A percentile compares a stretch with the other conserved stretches of the same genome.
phyloP scores from a whole-genome alignment of 2,329 filamentous ascomycete species.

The Pseudovirgaria hyperparasitica region DNA sequence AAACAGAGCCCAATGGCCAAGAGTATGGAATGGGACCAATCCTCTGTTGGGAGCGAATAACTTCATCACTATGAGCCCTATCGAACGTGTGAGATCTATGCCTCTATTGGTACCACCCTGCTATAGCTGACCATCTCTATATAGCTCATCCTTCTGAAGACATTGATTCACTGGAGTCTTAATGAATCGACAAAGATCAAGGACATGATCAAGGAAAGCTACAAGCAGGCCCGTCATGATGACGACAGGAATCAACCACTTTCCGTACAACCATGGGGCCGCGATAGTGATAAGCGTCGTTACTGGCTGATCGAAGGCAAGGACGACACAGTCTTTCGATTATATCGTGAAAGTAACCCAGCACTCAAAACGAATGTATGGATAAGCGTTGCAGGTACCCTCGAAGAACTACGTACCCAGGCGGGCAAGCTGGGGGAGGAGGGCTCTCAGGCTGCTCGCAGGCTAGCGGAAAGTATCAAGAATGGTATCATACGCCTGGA shows the following conservation, averaged over 20 bases:
- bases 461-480: conserved; percentile 63
- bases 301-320: conserved; percentile 91
- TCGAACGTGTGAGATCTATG: conserved; percentile 54
- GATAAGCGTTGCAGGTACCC: conserved; percentile 85
- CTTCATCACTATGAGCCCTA: conserved; percentile 71
- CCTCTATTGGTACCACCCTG: conserved; percentile 2
- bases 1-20: conserved; percentile 80
- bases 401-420: conserved; percentile 69
- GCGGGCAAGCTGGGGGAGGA: conserved; percentile 68
- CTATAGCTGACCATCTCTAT: conserved; percentile 10
- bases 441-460: conserved; percentile 67
- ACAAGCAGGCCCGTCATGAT: conserved; percentile 76
- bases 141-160: conserved; percentile 71
- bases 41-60: conserved; percentile 68
- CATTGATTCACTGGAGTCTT: conserved; percentile 77
- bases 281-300: conserved; percentile 77
- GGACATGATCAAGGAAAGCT: conserved; percentile 68
- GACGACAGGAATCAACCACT: conserved; percentile 71
- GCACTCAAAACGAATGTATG: conserved; percentile 65
- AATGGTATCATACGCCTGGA: conserved; percentile 82
- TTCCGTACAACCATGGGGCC: conserved; percentile 82
- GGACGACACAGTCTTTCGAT: conserved; percentile 84
- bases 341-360: conserved; percentile 89
- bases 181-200: conserved; percentile 77
- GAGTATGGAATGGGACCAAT: conserved; percentile 69